phyloP scores from a whole-genome alignment of 1,284 basidiomycete genomes.

The Stygiomarasmius scandens region DNA sequence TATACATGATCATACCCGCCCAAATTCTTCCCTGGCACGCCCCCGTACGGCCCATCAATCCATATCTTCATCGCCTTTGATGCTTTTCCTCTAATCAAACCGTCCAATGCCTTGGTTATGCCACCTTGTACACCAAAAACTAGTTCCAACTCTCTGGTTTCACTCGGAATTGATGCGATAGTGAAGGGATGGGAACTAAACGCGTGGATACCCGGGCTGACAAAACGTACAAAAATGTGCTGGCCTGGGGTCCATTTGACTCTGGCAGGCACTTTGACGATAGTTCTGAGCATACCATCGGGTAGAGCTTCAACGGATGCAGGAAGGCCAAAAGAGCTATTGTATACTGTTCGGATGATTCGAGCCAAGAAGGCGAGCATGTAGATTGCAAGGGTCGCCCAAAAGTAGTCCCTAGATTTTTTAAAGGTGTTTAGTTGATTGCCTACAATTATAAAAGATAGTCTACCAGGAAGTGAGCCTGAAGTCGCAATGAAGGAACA shows the following conservation, averaged over 20 bases:
- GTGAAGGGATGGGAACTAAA: conserved; percentile 45
- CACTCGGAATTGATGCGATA: conserved; percentile 31
- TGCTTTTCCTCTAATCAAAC: conserved; percentile 17
- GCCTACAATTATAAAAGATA: background rate
- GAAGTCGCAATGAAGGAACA: conserved; percentile 41
- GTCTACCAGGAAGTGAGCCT: conserved; percentile 30
- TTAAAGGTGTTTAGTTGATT: background rate
- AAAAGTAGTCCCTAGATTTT: conserved; percentile 37
- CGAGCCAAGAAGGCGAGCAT: conserved; percentile 31
- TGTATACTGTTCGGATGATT: conserved; percentile 33
- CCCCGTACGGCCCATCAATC: conserved; percentile 47
- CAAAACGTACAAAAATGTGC: conserved; percentile 44
- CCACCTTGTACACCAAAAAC: conserved; percentile 33
- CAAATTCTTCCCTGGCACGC: conserved; percentile 29
- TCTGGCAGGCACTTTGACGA: conserved; percentile 26
- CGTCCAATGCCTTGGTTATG: conserved; percentile 30
- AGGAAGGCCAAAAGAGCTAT: conserved; percentile 26
- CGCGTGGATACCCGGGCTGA: conserved; percentile 26
- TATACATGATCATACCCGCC: conserved; percentile 33
- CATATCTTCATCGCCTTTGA: conserved; percentile 27
- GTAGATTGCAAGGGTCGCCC: conserved; percentile 38
- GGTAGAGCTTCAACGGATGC: conserved; percentile 26
- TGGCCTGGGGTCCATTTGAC: conserved; percentile 42
- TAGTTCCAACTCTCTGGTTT: conserved; percentile 20
- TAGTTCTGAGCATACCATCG: conserved; percentile 33